These are phyloP conservation scores for Didymella glomerata DNA, from an alignment of 2,329 filamentous ascomycete genomes.

Conservation along the genomic window DNA sequence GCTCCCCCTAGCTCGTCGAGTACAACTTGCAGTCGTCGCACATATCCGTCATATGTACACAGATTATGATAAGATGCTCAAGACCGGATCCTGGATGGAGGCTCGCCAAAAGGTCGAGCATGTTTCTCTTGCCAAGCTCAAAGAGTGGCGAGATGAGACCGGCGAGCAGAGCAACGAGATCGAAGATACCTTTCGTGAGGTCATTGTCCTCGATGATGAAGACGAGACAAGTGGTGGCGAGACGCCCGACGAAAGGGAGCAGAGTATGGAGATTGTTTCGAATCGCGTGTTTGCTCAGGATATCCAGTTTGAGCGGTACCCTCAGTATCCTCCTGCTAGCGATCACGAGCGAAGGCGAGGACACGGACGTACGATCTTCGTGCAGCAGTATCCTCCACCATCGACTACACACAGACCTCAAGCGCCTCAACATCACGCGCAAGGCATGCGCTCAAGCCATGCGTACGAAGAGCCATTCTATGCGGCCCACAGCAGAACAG, in stretches of 20 bases:
- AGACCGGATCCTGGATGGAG: constrained; percentile 61
- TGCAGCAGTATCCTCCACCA: constrained; percentile 28
- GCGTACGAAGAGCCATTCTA: constrained; percentile 20
- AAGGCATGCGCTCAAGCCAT: constrained; percentile 17
- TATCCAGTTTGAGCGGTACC: constrained; percentile 36
- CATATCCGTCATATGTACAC: constrained; percentile 70
- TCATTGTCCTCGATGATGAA: constrained; percentile 70
- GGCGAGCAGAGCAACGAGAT: constrained; percentile 60
- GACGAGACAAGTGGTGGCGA: constrained; percentile 53
- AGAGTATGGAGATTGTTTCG: constrained; percentile 46
- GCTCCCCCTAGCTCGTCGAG: constrained; percentile 64
- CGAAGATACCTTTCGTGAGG: constrained; percentile 69
- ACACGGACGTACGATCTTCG: constrained; percentile 37
- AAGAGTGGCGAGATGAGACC: constrained; percentile 70
- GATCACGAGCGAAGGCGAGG: constrained; percentile 27
- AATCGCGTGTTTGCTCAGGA: constrained; percentile 46
- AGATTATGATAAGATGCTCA: constrained; percentile 67
- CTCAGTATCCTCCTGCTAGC: constrained; percentile 26
- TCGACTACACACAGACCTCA: constrained; percentile 14
- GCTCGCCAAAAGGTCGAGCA: constrained; percentile 65
- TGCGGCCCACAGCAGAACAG: constrained; percentile 19
- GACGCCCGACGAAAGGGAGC: constrained; percentile 38
- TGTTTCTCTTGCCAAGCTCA: constrained; percentile 63
- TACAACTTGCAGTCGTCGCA: constrained; percentile 68
- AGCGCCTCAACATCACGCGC: constrained; percentile 21